Evolutionary conservation across 73 alveolate species (phyloP).

Genomic region (Loxodes magnus): DNA sequence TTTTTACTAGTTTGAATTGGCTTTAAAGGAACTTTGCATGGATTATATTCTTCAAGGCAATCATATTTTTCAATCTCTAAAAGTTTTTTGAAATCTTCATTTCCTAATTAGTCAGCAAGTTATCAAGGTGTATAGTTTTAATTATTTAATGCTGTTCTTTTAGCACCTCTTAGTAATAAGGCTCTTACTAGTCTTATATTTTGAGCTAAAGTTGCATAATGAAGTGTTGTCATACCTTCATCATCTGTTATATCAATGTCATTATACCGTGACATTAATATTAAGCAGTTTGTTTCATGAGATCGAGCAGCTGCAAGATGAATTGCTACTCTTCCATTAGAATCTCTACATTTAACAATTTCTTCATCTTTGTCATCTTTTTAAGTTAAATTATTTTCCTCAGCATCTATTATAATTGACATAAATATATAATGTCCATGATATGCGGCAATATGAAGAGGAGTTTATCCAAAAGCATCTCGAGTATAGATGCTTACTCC

Average conservation of each 20-base stretch:
- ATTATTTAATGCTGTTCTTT: conserved; percentile 41
- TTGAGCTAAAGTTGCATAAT: conserved; percentile 71
- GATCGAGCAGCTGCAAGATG: too few species aligned
- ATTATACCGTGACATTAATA: conserved; percentile 64
- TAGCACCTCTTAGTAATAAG: conserved; percentile 67
- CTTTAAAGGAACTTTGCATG: conserved; percentile 12
- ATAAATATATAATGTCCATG: too few species aligned
- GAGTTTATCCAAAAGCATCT: conserved; percentile 39
- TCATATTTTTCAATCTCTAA: conserved; percentile 5
- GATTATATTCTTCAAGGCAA: conserved; percentile 13
- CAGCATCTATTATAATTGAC: too few species aligned
- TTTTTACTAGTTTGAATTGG: conserved; percentile 4
- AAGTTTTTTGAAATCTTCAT: conserved; percentile 16
- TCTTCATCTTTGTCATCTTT: too few species aligned
- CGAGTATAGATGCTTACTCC: conserved; percentile 26
- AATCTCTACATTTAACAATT: too few species aligned
- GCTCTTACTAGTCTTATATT: conserved; percentile 65
- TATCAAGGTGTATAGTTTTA: conserved; percentile 46
- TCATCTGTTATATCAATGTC: conserved; percentile 54
- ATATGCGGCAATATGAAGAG: conserved; percentile 47
- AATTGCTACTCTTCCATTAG: too few species aligned
- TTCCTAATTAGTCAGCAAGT: conserved; percentile 38
- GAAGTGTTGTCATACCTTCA: conserved; percentile 84
- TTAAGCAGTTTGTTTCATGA: too few species aligned
- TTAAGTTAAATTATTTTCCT: too few species aligned